Base-by-base conservation (phyloP, 176 grass and related monocot genomes). In the Phoenix roebelenii region DNA sequence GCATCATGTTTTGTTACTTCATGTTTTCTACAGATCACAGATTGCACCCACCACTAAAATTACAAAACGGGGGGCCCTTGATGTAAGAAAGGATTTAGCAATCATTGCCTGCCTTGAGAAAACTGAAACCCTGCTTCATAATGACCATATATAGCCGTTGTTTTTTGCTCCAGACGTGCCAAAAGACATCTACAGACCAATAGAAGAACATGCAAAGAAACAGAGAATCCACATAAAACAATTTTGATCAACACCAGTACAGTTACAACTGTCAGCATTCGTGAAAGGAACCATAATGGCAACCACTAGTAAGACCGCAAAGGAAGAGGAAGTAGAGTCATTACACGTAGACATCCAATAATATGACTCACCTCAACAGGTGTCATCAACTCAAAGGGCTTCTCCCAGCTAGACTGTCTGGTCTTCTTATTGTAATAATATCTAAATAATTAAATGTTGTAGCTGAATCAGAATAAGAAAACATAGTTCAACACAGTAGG, bases 361-460 rank as follows among this genome's bases (percentile, higher is more conserved):
- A 64, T 48, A 68, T 1, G 62, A 64, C 68, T 79, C 72, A 98
- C 93, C 93, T 95, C 90, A 71, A 76, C 74, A 76, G 80, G 83
- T 35, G 90, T 95, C 90, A 95, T 95, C 74, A 95, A 60, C 71
- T 95, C 90, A 73, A 73, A 60, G 22, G 86, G 90, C 78, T 95
- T 95, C 71, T 95, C 90, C 90, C 86, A 95, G 69, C 86, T 85
- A 71, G 86, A 89, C 64, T 86, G 83, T 59, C 76, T 88, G 58
- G 93, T 97, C 84, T 88, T 91, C 84, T 92, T 97, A 91, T 97
- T 97, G 50, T 85, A 91, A 63, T 97, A 97, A 55, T 97, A 92
- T 65, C 93, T 97, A 65, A 23, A 52, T 53, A 32, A 32, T 32
- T 32, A 32, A 32, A 32, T 32, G 29, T 32, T 32, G 29, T 1